Percentiles rank a stretch among this genome's conserved stretches.
Evolutionary conservation across 306 rosid species (phyloP).

Genomic region (Rosa persica): DNA sequence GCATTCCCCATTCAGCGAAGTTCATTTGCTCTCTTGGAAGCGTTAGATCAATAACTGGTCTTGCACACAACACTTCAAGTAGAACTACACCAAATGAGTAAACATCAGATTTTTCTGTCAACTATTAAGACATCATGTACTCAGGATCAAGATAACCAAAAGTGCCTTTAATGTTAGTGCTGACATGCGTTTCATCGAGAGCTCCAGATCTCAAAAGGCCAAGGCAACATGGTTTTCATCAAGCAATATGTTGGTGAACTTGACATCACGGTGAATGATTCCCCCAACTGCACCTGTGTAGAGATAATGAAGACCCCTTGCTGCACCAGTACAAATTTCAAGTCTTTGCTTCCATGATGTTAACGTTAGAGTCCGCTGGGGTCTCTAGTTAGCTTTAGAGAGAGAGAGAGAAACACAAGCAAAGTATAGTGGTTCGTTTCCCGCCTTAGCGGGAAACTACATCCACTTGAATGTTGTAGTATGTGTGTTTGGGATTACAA

Average conservation of each 20-base stretch:
- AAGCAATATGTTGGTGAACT: constrained; percentile 53
- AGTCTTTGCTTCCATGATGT: constrained; percentile 60
- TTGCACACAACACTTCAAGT: constrained; percentile 50
- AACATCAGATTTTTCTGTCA: constrained; percentile 53
- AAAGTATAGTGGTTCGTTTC: no score
- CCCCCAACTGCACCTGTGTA: constrained; percentile 51
- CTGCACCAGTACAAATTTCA: constrained; percentile 58
- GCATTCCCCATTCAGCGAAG: constrained; percentile 53
- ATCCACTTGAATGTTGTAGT: no score
- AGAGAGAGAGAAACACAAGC: no score
- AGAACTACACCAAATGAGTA: constrained; percentile 57
- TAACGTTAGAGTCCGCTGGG: no score
- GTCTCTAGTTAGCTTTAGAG: no score
- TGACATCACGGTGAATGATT: constrained; percentile 56
- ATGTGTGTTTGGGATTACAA: no score
- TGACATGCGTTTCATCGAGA: constrained; percentile 45
- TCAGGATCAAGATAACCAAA: constrained; percentile 59
- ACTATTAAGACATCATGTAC: constrained; percentile 40
- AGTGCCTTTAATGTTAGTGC: constrained; percentile 52
- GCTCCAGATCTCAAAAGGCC: constrained; percentile 48
- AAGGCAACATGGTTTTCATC: constrained; percentile 43
- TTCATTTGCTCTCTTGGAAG: constrained; percentile 48
- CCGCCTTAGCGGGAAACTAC: no score
- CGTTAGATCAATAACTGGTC: constrained; percentile 39
- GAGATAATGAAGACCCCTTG: constrained; percentile 54